Percentiles rank a stretch among this genome's conserved stretches.
phyloP scores from a whole-genome alignment of 306 rosid species.

The Spatholobus suberectus region DNA sequence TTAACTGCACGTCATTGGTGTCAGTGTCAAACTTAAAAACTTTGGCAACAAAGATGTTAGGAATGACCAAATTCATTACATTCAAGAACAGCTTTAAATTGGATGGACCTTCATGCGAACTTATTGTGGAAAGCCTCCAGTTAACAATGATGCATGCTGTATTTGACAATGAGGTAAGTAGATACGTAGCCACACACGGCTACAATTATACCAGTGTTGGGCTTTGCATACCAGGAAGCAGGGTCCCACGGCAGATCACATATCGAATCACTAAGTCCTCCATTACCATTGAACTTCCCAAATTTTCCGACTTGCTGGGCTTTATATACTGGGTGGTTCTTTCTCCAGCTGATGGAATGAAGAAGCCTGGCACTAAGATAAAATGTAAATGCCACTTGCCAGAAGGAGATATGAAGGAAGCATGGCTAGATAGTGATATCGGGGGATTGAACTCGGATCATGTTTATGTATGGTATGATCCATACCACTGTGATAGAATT shows the following conservation, averaged over 20 bases:
- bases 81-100: background rate
- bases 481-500: conserved; percentile 36
- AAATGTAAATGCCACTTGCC: conserved; percentile 2
- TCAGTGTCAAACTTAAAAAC: background rate
- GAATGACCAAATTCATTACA: background rate
- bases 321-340: conserved; percentile 40
- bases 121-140: background rate
- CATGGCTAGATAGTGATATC: background rate
- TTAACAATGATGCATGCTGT: conserved; percentile 17
- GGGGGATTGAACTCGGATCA: conserved; percentile 18
- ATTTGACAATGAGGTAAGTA: conserved; percentile 18
- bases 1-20: conserved; percentile 39
- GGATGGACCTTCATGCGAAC: background rate
- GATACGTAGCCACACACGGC: too few species aligned
- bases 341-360: conserved; percentile 20
- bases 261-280: background rate
- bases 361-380: background rate
- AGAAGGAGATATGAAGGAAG: background rate
- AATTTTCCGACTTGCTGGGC: background rate
- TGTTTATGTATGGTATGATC: conserved; percentile 50
- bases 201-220: background rate
- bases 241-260: background rate
- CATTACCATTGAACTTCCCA: background rate
- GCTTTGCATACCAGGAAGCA: conserved; percentile 30
- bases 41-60: background rate